Conservation (phyloP, 768 basidiomycete genomes). For the Dacryopinax primogenitus region DNA sequence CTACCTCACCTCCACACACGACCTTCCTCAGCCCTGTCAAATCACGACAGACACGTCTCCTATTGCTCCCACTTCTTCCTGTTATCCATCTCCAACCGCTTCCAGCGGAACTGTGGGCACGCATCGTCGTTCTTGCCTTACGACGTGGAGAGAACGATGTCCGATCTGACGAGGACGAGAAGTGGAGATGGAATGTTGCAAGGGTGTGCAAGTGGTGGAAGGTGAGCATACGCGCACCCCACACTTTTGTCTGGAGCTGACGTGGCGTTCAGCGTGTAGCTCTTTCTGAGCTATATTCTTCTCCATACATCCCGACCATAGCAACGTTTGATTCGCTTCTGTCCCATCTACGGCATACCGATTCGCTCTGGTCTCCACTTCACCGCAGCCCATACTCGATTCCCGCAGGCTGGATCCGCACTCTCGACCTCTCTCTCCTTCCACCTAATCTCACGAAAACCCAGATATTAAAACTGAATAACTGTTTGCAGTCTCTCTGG, state of each 20-base stretch:
- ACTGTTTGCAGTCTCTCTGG: not conserved
- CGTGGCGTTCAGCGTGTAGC: not conserved
- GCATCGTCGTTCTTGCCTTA: not conserved
- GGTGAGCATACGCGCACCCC: not conserved
- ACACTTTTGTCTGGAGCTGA: not conserved
- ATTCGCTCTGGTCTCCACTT: slow-evolving; percentile 77
- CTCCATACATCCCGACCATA: not conserved
- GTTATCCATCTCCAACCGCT: not conserved
- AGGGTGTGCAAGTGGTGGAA: slow-evolving; percentile 5
- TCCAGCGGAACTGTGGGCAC: not conserved
- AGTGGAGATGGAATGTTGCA: not conserved
- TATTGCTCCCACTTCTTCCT: not conserved
- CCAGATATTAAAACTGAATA: not conserved
- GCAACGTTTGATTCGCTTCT: not conserved
- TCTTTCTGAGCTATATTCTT: not conserved
- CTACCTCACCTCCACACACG: not conserved
- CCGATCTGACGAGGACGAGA: not conserved
- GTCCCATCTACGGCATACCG: slow-evolving; percentile 39
- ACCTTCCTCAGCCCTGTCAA: not conserved
- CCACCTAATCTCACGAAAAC: slow-evolving; percentile 42
- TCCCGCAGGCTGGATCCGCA: slow-evolving; percentile 76
- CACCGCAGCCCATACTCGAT: slow-evolving; percentile 75
- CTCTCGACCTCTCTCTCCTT: slow-evolving; percentile 49
- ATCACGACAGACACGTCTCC: not conserved
- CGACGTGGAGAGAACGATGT: not conserved